Conservation (phyloP, 768 basidiomycete genomes). For the Lepiota venenata region DNA sequence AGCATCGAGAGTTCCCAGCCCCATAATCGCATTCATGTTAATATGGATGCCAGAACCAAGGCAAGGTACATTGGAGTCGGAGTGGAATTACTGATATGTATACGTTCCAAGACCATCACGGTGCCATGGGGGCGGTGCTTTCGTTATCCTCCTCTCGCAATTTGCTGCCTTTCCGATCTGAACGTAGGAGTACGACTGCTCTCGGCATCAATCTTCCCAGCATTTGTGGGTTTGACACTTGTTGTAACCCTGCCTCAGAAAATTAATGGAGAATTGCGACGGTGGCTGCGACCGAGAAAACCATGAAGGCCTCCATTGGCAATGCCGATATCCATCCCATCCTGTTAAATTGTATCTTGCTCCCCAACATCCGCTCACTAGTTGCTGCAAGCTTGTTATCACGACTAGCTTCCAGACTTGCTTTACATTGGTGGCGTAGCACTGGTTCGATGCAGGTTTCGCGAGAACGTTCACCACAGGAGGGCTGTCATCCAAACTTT, state of each 20-base stretch:
- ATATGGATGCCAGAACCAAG: no score
- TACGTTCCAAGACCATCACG: not conserved
- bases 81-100: not conserved
- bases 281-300: not conserved
- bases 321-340: not conserved
- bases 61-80: no score
- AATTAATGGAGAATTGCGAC: not conserved
- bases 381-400: not conserved
- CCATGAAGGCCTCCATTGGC: not conserved
- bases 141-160: slow-evolving; percentile 3
- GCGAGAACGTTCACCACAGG: not conserved
- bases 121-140: no score
- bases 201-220: slow-evolving; percentile 1
- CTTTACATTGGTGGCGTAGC: not conserved
- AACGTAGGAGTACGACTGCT: not conserved
- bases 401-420: not conserved
- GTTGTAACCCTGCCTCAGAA: slow-evolving; percentile 2
- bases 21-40: no score
- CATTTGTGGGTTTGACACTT: not conserved
- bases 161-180: not conserved
- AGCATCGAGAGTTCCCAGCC: no score
- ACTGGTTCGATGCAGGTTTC: not conserved
- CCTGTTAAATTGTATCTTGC: no score
- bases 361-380: not conserved
- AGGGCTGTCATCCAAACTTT: no score